Percentiles rank a stretch among this genome's conserved stretches.
These are phyloP conservation scores for Dipteronia sinensis DNA, from an alignment of 345 rosid genomes.

Conservation along the genomic window DNA sequence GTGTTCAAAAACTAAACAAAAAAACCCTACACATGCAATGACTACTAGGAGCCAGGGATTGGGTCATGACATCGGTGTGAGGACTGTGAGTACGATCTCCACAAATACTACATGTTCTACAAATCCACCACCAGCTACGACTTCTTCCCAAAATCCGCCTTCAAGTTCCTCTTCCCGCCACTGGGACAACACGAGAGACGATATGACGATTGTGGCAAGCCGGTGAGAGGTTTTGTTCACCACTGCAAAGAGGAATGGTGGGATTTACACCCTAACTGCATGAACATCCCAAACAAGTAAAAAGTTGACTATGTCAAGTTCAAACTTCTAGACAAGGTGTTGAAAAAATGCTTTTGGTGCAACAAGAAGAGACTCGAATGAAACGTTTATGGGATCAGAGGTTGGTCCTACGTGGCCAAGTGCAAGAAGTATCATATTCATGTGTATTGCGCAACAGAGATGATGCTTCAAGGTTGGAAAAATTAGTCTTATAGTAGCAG, in stretches of 20 bases:
- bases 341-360: constrained; percentile 13
- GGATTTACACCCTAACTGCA: constrained; percentile 18
- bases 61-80: not conserved
- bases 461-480: not conserved
- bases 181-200: not conserved
- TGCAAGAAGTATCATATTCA: constrained; percentile 1
- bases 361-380: not conserved
- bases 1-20: too few relatives aligned
- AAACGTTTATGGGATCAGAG: not conserved
- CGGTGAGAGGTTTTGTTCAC: not conserved
- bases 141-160: constrained; percentile 10
- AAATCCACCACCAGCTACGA: not conserved
- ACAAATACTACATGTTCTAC: not conserved
- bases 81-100: constrained; percentile 5
- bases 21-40: too few relatives aligned
- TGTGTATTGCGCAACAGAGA: constrained; percentile 9
- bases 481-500: not conserved
- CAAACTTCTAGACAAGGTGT: not conserved
- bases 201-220: constrained; percentile 11
- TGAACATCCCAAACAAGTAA: not conserved
- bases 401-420: constrained; percentile 18
- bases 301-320: not conserved
- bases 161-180: not conserved
- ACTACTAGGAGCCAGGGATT: too few relatives aligned
- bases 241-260: not conserved